Evolutionary conservation across 164 flowering plant species (phyloP).

Genomic region (Stephania cephalantha): DNA sequence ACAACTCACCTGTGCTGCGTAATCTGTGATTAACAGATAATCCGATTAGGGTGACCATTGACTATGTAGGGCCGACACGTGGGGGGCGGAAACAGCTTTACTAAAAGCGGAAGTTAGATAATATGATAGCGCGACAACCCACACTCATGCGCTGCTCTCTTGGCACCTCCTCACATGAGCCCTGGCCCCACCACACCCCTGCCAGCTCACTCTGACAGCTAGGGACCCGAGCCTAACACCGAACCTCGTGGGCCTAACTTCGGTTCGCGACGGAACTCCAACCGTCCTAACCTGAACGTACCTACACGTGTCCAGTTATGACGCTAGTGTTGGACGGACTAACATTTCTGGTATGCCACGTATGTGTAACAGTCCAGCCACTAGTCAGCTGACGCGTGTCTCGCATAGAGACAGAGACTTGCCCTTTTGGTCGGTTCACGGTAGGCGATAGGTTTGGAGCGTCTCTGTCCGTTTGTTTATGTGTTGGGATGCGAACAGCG

Average conservation of each 20-base stretch:
- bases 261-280: background rate
- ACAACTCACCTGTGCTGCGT: too few relatives aligned
- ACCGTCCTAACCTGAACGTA: slow-evolving; percentile 6
- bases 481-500: too few relatives aligned
- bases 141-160: slow-evolving; percentile 11
- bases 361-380: background rate
- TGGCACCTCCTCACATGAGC: background rate
- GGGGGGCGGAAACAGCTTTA: background rate
- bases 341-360: background rate
- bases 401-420: background rate
- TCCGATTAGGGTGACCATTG: background rate
- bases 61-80: background rate
- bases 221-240: too few relatives aligned
- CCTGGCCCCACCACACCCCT: background rate
- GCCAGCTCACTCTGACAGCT: slow-evolving; percentile 4
- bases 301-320: slow-evolving; percentile 7
- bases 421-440: too few relatives aligned
- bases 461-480: too few relatives aligned
- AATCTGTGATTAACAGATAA: too few relatives aligned
- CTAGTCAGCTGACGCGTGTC: background rate
- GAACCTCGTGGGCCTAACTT: too few relatives aligned
- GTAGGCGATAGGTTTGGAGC: too few relatives aligned
- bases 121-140: slow-evolving; percentile 23
- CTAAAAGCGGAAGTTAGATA: background rate
- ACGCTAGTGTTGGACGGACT: background rate